Percentiles rank a stretch among this genome's conserved stretches.
Conservation (phyloP, 495 filamentous ascomycete species). For the Lasiosphaeria ovina region DNA sequence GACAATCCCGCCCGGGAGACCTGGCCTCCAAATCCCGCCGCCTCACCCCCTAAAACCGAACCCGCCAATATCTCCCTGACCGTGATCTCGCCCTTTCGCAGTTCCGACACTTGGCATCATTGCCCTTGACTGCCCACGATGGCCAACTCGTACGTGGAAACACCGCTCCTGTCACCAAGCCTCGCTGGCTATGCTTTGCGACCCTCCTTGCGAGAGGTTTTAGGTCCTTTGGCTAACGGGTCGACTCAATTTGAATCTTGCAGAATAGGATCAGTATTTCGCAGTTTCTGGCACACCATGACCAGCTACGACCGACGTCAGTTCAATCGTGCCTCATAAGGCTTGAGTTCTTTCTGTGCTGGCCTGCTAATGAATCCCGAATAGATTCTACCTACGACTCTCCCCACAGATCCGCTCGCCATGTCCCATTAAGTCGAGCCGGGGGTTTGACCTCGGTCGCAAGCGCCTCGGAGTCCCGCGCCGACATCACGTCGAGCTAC, state of each 20-base stretch:
- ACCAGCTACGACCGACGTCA: constrained; percentile 64
- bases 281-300: constrained; percentile 89
- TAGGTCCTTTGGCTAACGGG: constrained; percentile 9
- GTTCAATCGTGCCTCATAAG: constrained; percentile 35
- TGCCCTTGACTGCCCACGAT: constrained; percentile 11
- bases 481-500: constrained; percentile 71
- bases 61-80: constrained; percentile 7
- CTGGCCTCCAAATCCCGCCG: neutral
- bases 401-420: constrained; percentile 77
- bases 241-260: neutral
- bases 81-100: constrained; percentile 6
- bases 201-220: neutral
- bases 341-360: neutral
- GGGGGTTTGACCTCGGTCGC: constrained; percentile 74
- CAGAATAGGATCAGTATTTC: constrained; percentile 28
- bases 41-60: neutral
- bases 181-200: neutral
- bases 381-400: constrained; percentile 83
- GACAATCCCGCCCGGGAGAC: neutral
- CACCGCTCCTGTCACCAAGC: neutral
- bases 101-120: constrained; percentile 1
- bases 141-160: constrained; percentile 19
- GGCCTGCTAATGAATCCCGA: constrained; percentile 33
- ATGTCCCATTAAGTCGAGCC: constrained; percentile 71
- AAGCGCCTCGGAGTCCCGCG: constrained; percentile 72